Percentiles rank a stretch among this genome's conserved stretches.
phyloP scores from a whole-genome alignment of 2,329 filamentous ascomycete genomes.

The Calonectria montana region DNA sequence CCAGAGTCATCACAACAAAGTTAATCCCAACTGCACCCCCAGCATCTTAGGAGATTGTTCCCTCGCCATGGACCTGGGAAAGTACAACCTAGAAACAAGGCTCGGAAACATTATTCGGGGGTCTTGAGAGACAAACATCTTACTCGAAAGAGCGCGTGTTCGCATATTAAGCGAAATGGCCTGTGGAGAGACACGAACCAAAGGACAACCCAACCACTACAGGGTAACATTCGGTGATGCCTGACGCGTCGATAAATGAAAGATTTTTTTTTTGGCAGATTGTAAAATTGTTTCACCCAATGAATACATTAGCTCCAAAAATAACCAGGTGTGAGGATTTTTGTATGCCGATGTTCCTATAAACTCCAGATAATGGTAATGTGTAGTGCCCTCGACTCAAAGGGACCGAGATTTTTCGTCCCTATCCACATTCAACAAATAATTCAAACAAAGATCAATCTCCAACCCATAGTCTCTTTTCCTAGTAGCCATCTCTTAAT shows the following conservation, averaged over 20 bases:
- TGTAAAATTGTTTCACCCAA: background rate
- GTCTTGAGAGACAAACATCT: conserved; percentile 7
- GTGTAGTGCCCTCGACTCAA: background rate
- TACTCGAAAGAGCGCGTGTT: conserved; percentile 1
- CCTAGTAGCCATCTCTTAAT: background rate
- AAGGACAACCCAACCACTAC: background rate
- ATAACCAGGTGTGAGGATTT: background rate
- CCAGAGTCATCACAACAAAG: background rate
- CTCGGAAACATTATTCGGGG: conserved; percentile 12
- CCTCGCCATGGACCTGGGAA: conserved; percentile 14
- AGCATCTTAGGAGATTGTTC: background rate
- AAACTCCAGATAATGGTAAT: background rate
- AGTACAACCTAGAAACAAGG: background rate
- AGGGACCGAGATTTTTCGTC: background rate
- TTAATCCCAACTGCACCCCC: background rate
- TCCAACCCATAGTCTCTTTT: background rate
- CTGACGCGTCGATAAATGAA: background rate
- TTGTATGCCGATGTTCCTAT: background rate
- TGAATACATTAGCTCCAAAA: background rate
- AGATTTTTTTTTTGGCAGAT: too few relatives aligned
- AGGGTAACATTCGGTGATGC: background rate
- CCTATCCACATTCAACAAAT: background rate
- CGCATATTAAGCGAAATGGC: conserved; percentile 14
- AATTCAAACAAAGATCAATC: background rate
- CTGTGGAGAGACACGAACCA: background rate